Conservation (phyloP, 2,329 filamentous ascomycete genomes). For the Thielaviopsis musarum region DNA sequence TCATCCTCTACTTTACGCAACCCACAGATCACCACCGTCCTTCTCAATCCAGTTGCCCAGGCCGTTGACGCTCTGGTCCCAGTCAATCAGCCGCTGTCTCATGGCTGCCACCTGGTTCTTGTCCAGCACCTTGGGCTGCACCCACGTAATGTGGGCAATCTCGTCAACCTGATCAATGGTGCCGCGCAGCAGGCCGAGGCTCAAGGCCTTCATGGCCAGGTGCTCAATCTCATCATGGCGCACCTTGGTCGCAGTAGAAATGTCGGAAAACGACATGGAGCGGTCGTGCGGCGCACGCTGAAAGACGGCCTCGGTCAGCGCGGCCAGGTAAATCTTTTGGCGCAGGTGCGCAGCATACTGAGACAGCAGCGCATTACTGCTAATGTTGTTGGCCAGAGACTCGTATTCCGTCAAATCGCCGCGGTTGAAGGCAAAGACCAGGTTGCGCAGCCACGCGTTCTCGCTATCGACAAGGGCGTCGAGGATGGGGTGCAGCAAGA, state of each 20-base stretch:
- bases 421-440: conserved; percentile 96
- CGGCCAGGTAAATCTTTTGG: conserved; percentile 95
- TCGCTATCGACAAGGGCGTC: conserved; percentile 56
- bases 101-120: conserved; percentile 90
- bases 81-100: conserved; percentile 74
- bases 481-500: conserved; percentile 92
- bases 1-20: conserved; percentile 36
- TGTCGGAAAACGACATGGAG: conserved; percentile 79
- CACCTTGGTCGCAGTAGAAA: conserved; percentile 85
- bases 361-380: conserved; percentile 61
- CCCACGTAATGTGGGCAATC: conserved; percentile 93
- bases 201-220: conserved; percentile 97
- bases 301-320: conserved; percentile 91
- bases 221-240: conserved; percentile 87
- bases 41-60: conserved; percentile 94
- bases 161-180: conserved; percentile 94
- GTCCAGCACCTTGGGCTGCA: conserved; percentile 94
- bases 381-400: conserved; percentile 62
- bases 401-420: conserved; percentile 84
- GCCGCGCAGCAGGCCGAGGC: conserved; percentile 72
- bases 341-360: conserved; percentile 72
- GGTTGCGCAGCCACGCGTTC: conserved; percentile 76
- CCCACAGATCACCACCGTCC: conserved; percentile 90
- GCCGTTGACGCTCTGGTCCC: conserved; percentile 91
- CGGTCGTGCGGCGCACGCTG: conserved; percentile 88